Conservation (phyloP, 179 eudicot species). For the Sideroxylon spinosum region DNA sequence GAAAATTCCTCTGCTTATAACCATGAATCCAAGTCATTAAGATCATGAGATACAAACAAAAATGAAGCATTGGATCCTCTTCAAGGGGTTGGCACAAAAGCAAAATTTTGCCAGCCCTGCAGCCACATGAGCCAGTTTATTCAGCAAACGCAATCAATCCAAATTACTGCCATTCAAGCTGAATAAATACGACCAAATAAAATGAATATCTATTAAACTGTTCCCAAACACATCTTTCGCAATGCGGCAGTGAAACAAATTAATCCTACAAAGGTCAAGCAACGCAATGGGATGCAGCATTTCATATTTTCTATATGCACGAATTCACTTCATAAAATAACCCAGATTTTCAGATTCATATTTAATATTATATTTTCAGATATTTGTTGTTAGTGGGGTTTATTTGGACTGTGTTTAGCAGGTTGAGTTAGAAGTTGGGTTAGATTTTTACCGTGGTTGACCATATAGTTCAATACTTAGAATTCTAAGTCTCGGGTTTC, state of each 20-base stretch:
- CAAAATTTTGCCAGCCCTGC: constrained; percentile 7
- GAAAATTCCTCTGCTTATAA: background rate
- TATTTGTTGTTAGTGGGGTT: too few species aligned
- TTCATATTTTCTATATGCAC: too few species aligned
- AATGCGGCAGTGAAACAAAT: background rate
- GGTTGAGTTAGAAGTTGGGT: too few species aligned
- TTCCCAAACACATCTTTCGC: too few species aligned
- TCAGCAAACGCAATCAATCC: background rate
- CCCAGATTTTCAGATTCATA: too few species aligned
- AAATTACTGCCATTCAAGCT: background rate
- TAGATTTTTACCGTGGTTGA: too few species aligned
- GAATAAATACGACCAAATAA: background rate
- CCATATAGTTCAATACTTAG: too few species aligned
- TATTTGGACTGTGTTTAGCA: too few species aligned
- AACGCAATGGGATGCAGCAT: too few species aligned
- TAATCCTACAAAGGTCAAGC: background rate
- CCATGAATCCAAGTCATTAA: background rate
- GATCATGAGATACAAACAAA: background rate
- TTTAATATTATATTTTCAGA: too few species aligned
- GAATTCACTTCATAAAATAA: too few species aligned
- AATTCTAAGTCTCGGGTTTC: too few species aligned
- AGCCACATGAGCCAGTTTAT: background rate
- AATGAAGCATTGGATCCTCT: background rate
- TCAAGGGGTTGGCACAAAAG: background rate
- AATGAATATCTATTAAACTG: background rate